phyloP scores from a whole-genome alignment of 1,139 yeast species.

The Yamadazyma kanchanaburiensis region DNA sequence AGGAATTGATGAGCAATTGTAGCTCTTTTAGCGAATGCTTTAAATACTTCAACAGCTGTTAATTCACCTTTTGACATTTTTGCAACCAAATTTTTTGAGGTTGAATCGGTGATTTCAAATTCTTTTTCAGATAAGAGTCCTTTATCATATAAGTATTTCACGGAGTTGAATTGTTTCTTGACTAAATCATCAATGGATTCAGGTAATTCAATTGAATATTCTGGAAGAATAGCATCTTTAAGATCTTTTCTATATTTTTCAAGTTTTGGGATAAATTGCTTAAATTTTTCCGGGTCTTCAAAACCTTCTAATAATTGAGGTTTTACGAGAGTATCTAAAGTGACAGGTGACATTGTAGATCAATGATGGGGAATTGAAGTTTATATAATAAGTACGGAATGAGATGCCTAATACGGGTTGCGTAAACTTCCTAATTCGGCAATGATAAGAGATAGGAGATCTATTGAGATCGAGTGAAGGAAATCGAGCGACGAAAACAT shows the following conservation, averaged over 20 bases:
- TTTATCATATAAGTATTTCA: slow-evolving; percentile 39
- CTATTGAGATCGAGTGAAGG: too few relatives aligned
- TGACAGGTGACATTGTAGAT: too few relatives aligned
- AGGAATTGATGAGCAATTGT: slow-evolving; percentile 34
- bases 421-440: slow-evolving; percentile 1
- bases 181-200: slow-evolving; percentile 38
- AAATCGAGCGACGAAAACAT: too few relatives aligned
- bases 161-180: slow-evolving; percentile 41
- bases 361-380: too few relatives aligned
- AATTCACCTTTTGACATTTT: slow-evolving; percentile 32
- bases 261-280: slow-evolving; percentile 47
- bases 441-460: too few relatives aligned
- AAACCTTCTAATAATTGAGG: slow-evolving; percentile 31
- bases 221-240: slow-evolving; percentile 36
- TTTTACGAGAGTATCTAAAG: slow-evolving; percentile 23
- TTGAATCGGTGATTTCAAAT: slow-evolving; percentile 44
- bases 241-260: slow-evolving; percentile 45
- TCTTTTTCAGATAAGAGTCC: slow-evolving; percentile 44
- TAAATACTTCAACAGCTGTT: slow-evolving; percentile 44
- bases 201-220: slow-evolving; percentile 40
- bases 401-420: slow-evolving; percentile 1
- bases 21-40: slow-evolving; percentile 52
- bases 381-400: slow-evolving; percentile 2
- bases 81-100: slow-evolving; percentile 33
- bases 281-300: slow-evolving; percentile 35